Evolutionary conservation across 2,329 filamentous ascomycete species (phyloP).

Genomic region (Epichloe gansuensis): DNA sequence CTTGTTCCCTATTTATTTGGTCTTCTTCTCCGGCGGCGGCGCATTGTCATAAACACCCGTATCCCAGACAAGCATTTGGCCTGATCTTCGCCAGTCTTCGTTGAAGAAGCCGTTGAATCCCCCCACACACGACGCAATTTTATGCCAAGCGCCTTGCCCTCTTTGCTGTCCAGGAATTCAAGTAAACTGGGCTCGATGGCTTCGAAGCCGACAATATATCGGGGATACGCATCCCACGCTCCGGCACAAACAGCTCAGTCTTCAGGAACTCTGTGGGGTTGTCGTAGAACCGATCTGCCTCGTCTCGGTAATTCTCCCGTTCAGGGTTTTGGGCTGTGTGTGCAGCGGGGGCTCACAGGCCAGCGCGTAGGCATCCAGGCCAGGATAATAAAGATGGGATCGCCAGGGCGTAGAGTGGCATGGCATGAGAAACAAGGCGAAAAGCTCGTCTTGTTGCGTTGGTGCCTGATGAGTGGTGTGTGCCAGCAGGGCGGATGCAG

Average conservation of each 20-base stretch:
- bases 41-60: slow-evolving; percentile 22
- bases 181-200: slow-evolving; percentile 37
- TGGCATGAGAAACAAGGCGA: slow-evolving; percentile 78
- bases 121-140: slow-evolving; percentile 38
- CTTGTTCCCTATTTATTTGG: no score
- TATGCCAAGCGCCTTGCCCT: slow-evolving; percentile 30
- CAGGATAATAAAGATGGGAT: slow-evolving; percentile 66
- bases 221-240: slow-evolving; percentile 21
- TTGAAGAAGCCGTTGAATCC: slow-evolving; percentile 50
- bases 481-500: slow-evolving; percentile 15
- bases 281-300: slow-evolving; percentile 85
- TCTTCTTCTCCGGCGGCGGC: no score
- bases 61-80: slow-evolving; percentile 49
- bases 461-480: slow-evolving; percentile 10
- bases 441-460: slow-evolving; percentile 33
- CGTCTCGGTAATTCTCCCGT: slow-evolving; percentile 64
- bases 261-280: slow-evolving; percentile 44
- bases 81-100: slow-evolving; percentile 46
- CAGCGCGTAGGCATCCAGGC: slow-evolving; percentile 68
- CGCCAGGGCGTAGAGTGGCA: slow-evolving; percentile 97
- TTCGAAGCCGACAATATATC: slow-evolving; percentile 50
- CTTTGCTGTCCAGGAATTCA: slow-evolving; percentile 30
- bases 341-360: slow-evolving; percentile 82
- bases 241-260: slow-evolving; percentile 33
- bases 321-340: slow-evolving; percentile 45